phyloP scores from a whole-genome alignment of 106 monocot genomes.

The Acorus calamus region DNA sequence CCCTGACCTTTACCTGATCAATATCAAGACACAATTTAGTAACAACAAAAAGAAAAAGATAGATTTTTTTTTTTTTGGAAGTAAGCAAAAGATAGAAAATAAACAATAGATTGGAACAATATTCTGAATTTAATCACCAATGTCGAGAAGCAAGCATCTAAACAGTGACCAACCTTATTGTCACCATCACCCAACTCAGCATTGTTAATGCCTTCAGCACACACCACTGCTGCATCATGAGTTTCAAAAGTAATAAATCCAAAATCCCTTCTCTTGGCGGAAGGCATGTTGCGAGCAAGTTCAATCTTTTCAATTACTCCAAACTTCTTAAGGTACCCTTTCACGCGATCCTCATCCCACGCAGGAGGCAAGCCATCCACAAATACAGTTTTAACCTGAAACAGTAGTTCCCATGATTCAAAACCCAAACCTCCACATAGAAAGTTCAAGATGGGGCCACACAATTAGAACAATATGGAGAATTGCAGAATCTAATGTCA shows the following conservation, averaged over 20 bases:
- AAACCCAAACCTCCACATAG: background rate
- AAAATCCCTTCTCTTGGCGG: slow-evolving; percentile 92
- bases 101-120: too few relatives aligned
- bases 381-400: slow-evolving; percentile 88
- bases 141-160: background rate
- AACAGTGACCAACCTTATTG: slow-evolving; percentile 49
- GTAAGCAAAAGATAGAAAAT: background rate
- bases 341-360: slow-evolving; percentile 92
- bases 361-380: slow-evolving; percentile 74
- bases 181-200: slow-evolving; percentile 77
- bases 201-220: slow-evolving; percentile 84
- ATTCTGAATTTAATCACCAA: too few relatives aligned
- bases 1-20: slow-evolving; percentile 67
- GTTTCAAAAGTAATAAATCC: slow-evolving; percentile 92
- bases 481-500: background rate
- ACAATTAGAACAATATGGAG: background rate
- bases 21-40: background rate
- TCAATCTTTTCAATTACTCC: slow-evolving; percentile 82
- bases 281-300: slow-evolving; percentile 92
- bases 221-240: slow-evolving; percentile 74
- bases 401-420: background rate
- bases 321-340: slow-evolving; percentile 67
- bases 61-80: background rate
- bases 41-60: background rate
- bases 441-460: background rate